Conservation (phyloP, 192 early-diverging fungal genomes). For the Podila minutissima region DNA sequence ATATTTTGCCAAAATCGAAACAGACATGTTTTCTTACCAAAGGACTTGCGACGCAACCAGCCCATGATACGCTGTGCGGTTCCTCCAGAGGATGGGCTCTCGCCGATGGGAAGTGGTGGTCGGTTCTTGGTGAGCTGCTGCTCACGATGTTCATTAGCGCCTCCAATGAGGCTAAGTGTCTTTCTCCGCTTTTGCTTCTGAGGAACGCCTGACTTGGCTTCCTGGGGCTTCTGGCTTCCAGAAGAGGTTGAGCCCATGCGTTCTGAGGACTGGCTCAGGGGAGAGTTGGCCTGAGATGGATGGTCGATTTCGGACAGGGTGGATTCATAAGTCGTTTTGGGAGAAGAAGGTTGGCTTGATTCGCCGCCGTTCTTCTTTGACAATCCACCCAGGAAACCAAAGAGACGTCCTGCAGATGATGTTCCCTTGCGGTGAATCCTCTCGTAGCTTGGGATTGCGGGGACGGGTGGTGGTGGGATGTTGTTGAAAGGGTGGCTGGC, state of each 20-base stretch:
- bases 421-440: constrained; percentile 37
- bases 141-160: constrained; percentile 36
- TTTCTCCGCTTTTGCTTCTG: constrained; percentile 42
- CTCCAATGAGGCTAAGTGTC: constrained; percentile 43
- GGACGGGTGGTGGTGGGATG: constrained; percentile 20
- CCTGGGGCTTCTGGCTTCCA: constrained; percentile 13
- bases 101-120: constrained; percentile 31
- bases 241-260: not conserved
- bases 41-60: constrained; percentile 77
- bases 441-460: constrained; percentile 5
- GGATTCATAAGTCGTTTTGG: constrained; percentile 28
- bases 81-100: constrained; percentile 19
- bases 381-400: constrained; percentile 44
- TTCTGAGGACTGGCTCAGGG: constrained; percentile 2
- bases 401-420: constrained; percentile 36
- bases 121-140: constrained; percentile 37
- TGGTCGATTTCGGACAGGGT: constrained; percentile 6
- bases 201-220: constrained; percentile 5
- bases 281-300: not conserved
- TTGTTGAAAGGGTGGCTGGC: constrained; percentile 2
- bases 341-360: constrained; percentile 14
- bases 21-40: constrained; percentile 47
- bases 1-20: not conserved
- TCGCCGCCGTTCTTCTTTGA: constrained; percentile 45
- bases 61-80: constrained; percentile 76